Conservation (phyloP, 169 alveolate genomes). For the Eimeria tenella region DNA sequence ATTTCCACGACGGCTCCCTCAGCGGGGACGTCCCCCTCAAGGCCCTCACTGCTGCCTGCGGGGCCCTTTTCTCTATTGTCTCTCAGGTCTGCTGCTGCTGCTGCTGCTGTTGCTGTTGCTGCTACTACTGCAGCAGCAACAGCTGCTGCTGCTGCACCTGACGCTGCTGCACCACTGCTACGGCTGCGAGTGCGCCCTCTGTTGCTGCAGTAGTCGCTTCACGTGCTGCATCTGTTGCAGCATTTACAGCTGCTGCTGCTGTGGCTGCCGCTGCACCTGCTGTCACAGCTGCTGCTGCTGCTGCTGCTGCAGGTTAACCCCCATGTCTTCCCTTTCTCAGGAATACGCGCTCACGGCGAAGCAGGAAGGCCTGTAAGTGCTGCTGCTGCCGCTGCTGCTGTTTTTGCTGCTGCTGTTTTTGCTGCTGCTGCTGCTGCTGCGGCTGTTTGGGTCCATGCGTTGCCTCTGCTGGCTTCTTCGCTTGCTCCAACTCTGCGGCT, state of each 20-base stretch:
- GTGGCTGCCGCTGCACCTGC: no score
- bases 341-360: constrained; percentile 84
- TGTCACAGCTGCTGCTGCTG: not conserved
- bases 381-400: not conserved
- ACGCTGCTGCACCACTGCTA: not conserved
- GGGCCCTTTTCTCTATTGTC: constrained; percentile 80
- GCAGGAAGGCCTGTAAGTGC: constrained; percentile 83
- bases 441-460: not conserved
- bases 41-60: constrained; percentile 79
- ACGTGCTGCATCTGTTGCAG: no score
- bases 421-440: no score
- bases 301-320: constrained; percentile 82
- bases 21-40: constrained; percentile 83
- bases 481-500: not conserved
- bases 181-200: no score
- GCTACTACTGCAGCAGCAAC: not conserved
- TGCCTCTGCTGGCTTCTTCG: not conserved
- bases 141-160: not conserved
- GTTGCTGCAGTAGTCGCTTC: no score
- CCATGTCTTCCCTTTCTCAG: constrained; percentile 84
- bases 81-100: constrained; percentile 65
- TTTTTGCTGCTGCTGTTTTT: not conserved
- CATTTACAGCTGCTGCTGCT: no score
- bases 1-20: constrained; percentile 84
- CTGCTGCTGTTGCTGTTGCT: not conserved